phyloP scores from a whole-genome alignment of 306 rosid species.

The Cotoneaster glaucophyllus region DNA sequence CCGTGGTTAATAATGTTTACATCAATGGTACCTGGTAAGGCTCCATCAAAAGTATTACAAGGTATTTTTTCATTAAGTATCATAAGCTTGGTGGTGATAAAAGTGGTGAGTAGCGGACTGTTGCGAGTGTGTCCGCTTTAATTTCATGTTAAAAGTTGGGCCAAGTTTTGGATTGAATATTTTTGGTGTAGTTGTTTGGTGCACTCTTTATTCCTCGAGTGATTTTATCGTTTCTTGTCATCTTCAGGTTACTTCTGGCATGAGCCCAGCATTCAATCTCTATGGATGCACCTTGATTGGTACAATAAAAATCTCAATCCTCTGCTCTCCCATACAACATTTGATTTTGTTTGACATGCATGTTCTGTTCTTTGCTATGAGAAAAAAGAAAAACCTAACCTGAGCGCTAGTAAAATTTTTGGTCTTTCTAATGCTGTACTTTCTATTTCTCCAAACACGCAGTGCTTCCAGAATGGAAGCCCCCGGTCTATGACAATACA shows the following conservation, averaged over 20 bases:
- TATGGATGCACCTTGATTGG: conserved; percentile 87
- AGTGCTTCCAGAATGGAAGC: conserved; percentile 93
- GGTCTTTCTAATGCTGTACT: conserved; percentile 3
- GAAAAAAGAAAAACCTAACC: not conserved
- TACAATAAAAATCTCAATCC: conserved; percentile 22
- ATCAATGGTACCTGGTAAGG: too few relatives aligned
- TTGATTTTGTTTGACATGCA: not conserved
- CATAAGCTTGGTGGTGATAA: not conserved
- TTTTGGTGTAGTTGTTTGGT: not conserved
- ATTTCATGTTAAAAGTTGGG: not conserved
- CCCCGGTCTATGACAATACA: conserved; percentile 77
- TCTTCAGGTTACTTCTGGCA: conserved; percentile 81
- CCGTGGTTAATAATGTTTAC: too few relatives aligned
- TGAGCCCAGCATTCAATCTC: conserved; percentile 77
- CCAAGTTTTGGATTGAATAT: not conserved
- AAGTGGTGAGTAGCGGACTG: not conserved
- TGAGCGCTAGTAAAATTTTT: not conserved
- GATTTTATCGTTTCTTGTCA: not conserved
- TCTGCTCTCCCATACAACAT: not conserved
- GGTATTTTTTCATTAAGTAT: not conserved
- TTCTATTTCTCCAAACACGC: conserved; percentile 21
- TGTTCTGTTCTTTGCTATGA: not conserved
- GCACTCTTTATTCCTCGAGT: not conserved
- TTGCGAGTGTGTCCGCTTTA: too few relatives aligned
- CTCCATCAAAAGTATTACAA: too few relatives aligned